Base-by-base conservation (phyloP, 768 basidiomycete species). In the Collybiopsis luxurians region DNA sequence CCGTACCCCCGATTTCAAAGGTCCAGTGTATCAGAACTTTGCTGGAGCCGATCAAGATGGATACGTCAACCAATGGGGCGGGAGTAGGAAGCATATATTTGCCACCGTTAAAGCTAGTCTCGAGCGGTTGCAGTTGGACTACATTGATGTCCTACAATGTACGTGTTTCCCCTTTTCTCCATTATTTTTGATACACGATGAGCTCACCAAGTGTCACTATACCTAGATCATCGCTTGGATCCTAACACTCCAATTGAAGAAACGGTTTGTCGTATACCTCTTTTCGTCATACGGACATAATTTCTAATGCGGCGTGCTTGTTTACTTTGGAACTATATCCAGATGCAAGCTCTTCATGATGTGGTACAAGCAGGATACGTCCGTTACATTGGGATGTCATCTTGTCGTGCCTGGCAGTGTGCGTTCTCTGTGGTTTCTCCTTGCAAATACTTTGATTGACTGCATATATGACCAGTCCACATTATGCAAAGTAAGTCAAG, bases 141-240 rank as follows among this genome's bases (percentile, higher is more conserved):
- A 90, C 60, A 77, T 92, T 63, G 91, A 92, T 63, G 70, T 91
- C 1, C 70, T 90, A 9, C 89, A 91, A 73, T 87, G 86, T 77
- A 62, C 58, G 75, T 26, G 42, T 42, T 27, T 54, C 40, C 13
- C 15, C n/a, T 55, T 51, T 56, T 52, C 53, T 17, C 17, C 21
- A 28, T 26, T 9, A 21, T 2, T 0, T 13, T n/a, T n/a, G n/a
- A n/a, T n/a, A n/a, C n/a, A n/a, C n/a, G n/a, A n/a, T n/a, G n/a
- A n/a, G n/a, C n/a, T n/a, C n/a, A n/a, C n/a, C n/a, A n/a, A n/a
- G 13, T 7, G 38, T n/a, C 19, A 17, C 13, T 43, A 44, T 42
- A n/a, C n/a, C n/a, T n/a, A 80, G 79, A 79, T 62, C 80, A 83
- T 65, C 74, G 83, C 4, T 84, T 84, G 57, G 84, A 85, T 60